Evolutionary conservation across 495 filamentous ascomycete genomes (phyloP).

Genomic region (Penicillium lividum): DNA sequence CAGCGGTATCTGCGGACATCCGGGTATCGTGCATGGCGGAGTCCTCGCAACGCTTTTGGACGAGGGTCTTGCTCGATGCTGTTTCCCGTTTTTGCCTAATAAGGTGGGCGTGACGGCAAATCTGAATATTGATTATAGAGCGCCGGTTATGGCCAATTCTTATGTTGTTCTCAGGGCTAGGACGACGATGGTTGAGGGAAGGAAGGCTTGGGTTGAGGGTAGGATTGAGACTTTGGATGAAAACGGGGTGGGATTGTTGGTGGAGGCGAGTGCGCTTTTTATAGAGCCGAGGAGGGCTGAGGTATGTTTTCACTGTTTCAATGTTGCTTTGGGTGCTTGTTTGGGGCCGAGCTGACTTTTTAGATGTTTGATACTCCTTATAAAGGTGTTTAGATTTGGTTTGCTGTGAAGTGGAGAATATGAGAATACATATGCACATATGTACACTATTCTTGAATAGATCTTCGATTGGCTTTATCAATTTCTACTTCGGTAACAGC

Average conservation of each 20-base stretch:
- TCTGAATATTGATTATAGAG: slow-evolving; percentile 81
- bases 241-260: slow-evolving; percentile 60
- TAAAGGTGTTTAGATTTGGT: neutral
- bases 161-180: slow-evolving; percentile 76
- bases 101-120: slow-evolving; percentile 86
- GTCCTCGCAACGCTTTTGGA: slow-evolving; percentile 86
- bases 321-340: neutral
- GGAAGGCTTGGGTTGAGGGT: slow-evolving; percentile 92
- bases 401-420: too few relatives aligned
- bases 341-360: neutral
- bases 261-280: slow-evolving; percentile 78
- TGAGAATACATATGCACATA: too few relatives aligned
- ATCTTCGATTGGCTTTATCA: too few relatives aligned
- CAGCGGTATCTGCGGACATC: slow-evolving; percentile 77
- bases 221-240: slow-evolving; percentile 74
- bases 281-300: slow-evolving; percentile 79
- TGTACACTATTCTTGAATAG: too few relatives aligned
- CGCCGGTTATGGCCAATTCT: slow-evolving; percentile 66
- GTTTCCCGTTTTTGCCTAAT: slow-evolving; percentile 81
- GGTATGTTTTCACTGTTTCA: slow-evolving; percentile 45
- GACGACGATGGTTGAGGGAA: slow-evolving; percentile 82
- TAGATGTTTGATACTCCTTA: slow-evolving; percentile 4
- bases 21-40: slow-evolving; percentile 86
- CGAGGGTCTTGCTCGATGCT: slow-evolving; percentile 83
- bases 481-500: too few relatives aligned